Base-by-base conservation (phyloP, 345 rosid species). In the Sisymbrium altissimum region DNA sequence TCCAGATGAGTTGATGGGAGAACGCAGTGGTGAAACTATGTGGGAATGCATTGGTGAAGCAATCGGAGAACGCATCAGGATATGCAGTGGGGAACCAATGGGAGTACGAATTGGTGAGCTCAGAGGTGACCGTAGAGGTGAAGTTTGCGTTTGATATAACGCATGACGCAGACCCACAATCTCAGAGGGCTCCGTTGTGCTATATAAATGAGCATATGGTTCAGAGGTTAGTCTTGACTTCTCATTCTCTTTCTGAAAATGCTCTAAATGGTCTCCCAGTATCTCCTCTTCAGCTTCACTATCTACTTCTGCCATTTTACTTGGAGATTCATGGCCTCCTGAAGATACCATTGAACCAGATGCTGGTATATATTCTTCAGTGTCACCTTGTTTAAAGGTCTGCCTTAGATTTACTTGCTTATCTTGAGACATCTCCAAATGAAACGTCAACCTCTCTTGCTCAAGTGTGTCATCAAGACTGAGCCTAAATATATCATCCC, bases 41-140 rank as follows among this genome's bases (percentile, higher is more conserved):
- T 65, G 68, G 30, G 68, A 11, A 30, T 64, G 53, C 12, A 71
- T 64, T 71, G 72, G 59, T 44, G 79, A 68, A 49, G 63, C 21
- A 50, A 75, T 59, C 1, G 68, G 79, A 41, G 80, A 77, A 54
- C 66, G 76, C 29, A 50, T 64, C 62, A 39, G 27, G 70, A 71
- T 64, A 50, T 70, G 76, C 40, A 70, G 60, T 39, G 80, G 80
- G 15, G 80, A 77, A 40, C 80, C 76, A 21, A 49, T 40, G 18
- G 80, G 80, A 19, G 80, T 77, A 12, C 40, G 80, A 6, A 64
- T 70, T 64, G 80, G 80, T 57, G 80, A 76, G 9, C 54, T 76
- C 29, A 76, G 76, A 36, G 71, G 80, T 19, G 80, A 68, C 33
- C 79, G 46, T 41, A 75, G 48, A 75, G 79, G 80, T 48, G 80